phyloP scores from a whole-genome alignment of 23 red algal genomes.

The Porphyridium purpureum region DNA sequence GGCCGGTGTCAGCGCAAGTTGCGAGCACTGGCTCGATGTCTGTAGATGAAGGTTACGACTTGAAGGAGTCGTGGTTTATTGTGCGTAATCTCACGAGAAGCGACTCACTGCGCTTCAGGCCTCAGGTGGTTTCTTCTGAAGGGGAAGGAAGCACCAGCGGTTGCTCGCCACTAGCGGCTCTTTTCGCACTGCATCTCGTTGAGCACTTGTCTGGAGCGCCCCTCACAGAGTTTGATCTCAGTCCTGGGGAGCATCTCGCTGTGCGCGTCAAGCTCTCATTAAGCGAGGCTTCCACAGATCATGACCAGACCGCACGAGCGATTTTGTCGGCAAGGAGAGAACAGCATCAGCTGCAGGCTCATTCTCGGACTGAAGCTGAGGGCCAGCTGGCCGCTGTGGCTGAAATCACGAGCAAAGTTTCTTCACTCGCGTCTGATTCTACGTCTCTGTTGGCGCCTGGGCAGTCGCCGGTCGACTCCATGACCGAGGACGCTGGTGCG shows the following conservation, averaged over 20 bases:
- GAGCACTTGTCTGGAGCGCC: neutral
- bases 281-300: too few species aligned
- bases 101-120: neutral
- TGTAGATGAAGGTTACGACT: neutral
- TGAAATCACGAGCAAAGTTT: too few species aligned
- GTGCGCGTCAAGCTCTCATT: neutral
- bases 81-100: neutral
- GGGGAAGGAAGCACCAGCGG: neutral
- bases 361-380: too few species aligned
- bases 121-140: neutral
- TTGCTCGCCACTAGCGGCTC: neutral
- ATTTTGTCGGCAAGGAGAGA: too few species aligned
- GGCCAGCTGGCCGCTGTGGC: too few species aligned
- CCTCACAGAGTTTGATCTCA: neutral
- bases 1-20: too few species aligned
- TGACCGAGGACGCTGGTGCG: too few species aligned
- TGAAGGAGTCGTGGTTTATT: neutral
- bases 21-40: neutral
- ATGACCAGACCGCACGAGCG: too few species aligned
- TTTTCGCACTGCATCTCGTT: neutral
- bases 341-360: too few species aligned
- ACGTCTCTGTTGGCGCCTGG: too few species aligned
- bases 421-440: too few species aligned
- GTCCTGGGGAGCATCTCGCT: neutral
- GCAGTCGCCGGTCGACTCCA: too few species aligned